These are phyloP conservation scores for Tolypocladium paradoxum DNA, from an alignment of 2,329 filamentous ascomycete species.

Conservation along the genomic window DNA sequence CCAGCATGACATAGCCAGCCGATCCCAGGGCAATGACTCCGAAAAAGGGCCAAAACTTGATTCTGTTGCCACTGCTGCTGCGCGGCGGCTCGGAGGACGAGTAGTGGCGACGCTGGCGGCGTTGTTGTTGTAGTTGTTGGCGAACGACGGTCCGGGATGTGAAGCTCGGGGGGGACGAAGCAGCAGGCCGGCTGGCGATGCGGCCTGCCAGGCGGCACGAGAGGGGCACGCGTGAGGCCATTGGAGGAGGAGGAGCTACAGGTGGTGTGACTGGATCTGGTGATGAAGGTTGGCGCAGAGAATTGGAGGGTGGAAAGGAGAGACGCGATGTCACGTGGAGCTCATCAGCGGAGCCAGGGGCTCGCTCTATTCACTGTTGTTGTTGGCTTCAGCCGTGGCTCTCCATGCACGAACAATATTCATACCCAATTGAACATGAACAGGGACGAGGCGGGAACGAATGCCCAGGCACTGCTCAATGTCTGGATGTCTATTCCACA, in stretches of 20 bases:
- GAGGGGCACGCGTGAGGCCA: slow-evolving; percentile 22
- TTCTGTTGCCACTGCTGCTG: slow-evolving; percentile 18
- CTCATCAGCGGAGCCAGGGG: neutral
- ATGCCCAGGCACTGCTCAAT: too few relatives aligned
- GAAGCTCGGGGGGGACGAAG: slow-evolving; percentile 6
- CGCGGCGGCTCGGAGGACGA: slow-evolving; percentile 30
- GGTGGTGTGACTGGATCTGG: neutral
- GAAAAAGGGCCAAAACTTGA: slow-evolving; percentile 51
- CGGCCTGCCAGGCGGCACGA: slow-evolving; percentile 13
- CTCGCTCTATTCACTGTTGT: too few relatives aligned
- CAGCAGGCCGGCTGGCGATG: slow-evolving; percentile 6
- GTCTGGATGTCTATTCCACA: neutral
- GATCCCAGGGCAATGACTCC: slow-evolving; percentile 36
- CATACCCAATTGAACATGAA: too few relatives aligned
- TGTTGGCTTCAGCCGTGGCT: too few relatives aligned
- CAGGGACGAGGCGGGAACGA: too few relatives aligned
- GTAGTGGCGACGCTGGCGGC: slow-evolving; percentile 22
- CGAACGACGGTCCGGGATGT: slow-evolving; percentile 2
- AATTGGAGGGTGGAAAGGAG: neutral
- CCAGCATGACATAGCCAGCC: slow-evolving; percentile 38
- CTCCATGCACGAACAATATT: too few relatives aligned
- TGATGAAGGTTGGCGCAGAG: neutral
- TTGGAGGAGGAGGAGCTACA: slow-evolving; percentile 4
- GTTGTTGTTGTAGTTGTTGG: slow-evolving; percentile 2
- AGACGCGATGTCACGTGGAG: slow-evolving; percentile 2